Evolutionary conservation across 768 basidiomycete genomes (phyloP), one percentile per base, ranked within the genome.

Genomic region (Hygrocybe punicea): DNA sequence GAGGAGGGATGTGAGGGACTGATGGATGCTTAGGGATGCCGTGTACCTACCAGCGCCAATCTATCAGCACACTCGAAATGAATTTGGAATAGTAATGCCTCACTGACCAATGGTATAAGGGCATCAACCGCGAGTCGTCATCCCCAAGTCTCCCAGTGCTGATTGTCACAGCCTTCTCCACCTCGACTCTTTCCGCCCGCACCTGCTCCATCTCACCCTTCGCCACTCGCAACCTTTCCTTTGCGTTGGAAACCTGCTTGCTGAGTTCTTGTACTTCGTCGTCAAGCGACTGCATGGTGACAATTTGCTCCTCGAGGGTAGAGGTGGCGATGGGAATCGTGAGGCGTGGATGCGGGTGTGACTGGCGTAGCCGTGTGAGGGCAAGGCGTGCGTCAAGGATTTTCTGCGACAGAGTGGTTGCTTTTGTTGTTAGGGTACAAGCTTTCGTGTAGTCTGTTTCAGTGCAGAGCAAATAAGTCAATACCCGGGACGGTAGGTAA

Each of bases 321-420:
- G 86, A 78, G 48, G 85, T 84, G 0, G 93, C 93, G 46, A 85
- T 76, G 2, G 84, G 71, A 34, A 91, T 81, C 0, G 93, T 96
- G 34, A 94, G 72, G 9, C 93, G 83, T 45, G 93, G 87, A 17
- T 85, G 81, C 0, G 91, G 89, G 62, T 95, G 84, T 2, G 86
- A 82, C 61, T 93, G 87, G 17, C 90, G 84, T 16, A 95, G 83
- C 1, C 93, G 83, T 6, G 87, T 86, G 36, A 95, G 78, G 1
- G 87, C 82, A 4, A 93, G 81, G 35, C 89, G 86, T 35, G 91
- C 84, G 65, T 94, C 91, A 58, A 91, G 81, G 62, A 95, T 92
- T 67, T 89, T 81, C 56, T 89, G 83, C 1, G 87, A 81, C 1
- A 92, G 80, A 2, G 76, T 60, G 19, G 83, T 73, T 1, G 86